Conservation (phyloP, 2,329 filamentous ascomycete genomes). For the Sarocladiaceae sp. region DNA sequence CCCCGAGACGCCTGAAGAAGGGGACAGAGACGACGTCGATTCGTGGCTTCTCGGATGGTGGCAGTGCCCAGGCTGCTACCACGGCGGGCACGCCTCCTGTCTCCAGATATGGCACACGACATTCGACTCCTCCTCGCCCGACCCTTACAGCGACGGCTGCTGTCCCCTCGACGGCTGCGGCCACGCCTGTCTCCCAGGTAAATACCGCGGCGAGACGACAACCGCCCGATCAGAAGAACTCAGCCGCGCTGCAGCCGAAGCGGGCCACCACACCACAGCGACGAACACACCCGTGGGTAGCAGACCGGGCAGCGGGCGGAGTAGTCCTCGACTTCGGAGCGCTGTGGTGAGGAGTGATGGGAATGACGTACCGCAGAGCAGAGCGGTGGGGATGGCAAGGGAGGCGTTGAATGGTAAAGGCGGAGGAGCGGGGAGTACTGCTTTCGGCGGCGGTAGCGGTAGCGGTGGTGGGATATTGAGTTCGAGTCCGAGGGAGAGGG, state of each 20-base stretch:
- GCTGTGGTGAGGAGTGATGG: constrained; percentile 38
- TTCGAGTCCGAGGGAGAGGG: constrained; percentile 47
- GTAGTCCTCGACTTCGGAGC: constrained; percentile 21
- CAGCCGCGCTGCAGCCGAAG: constrained; percentile 31
- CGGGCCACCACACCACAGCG: constrained; percentile 6
- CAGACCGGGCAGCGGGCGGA: constrained; percentile 17
- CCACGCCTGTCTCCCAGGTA: constrained; percentile 55
- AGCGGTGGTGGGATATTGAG: constrained; percentile 34
- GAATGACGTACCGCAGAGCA: constrained; percentile 51
- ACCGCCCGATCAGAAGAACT: constrained; percentile 45
- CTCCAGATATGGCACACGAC: constrained; percentile 52
- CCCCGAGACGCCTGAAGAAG: constrained; percentile 15
- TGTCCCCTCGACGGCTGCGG: constrained; percentile 61
- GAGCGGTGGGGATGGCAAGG: constrained; percentile 53
- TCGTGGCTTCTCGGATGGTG: constrained; percentile 45
- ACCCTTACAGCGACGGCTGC: constrained; percentile 44
- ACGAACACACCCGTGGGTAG: constrained; percentile 4
- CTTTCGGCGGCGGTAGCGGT: constrained; percentile 17
- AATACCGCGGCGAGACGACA: constrained; percentile 43
- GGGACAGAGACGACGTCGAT: constrained; percentile 15
- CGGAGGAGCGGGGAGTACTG: background rate
- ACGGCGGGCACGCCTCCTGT: constrained; percentile 57
- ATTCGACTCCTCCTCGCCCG: constrained; percentile 17
- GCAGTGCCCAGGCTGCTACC: constrained; percentile 56
- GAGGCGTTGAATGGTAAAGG: constrained; percentile 37